These are phyloP conservation scores for Corinectria fuckeliana DNA, from an alignment of 2,329 filamentous ascomycete genomes.

Conservation along the genomic window DNA sequence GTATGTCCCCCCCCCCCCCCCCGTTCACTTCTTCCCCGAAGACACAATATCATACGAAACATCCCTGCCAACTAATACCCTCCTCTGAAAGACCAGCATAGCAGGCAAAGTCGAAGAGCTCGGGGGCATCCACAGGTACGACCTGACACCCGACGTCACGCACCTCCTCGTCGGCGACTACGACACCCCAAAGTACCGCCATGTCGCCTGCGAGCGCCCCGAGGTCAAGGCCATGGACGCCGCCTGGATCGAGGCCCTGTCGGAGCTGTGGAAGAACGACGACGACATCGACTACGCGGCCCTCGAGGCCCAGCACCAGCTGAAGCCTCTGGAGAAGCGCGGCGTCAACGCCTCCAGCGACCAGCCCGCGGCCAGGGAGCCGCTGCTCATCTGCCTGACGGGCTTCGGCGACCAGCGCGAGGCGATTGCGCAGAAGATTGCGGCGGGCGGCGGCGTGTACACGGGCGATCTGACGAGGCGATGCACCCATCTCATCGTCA, in stretches of 20 bases:
- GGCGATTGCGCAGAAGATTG: conserved; percentile 71
- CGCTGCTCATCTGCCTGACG: conserved; percentile 61
- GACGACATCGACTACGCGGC: conserved; percentile 75
- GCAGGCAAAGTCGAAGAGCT: conserved; percentile 75
- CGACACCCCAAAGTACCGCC: conserved; percentile 92
- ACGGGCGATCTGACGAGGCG: conserved; percentile 84
- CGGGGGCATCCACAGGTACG: conserved; percentile 85
- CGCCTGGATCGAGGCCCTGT: conserved; percentile 84
- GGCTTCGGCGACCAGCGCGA: conserved; percentile 70
- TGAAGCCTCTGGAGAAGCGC: conserved; percentile 67
- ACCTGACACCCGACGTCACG: conserved; percentile 94
- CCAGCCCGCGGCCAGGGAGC: conserved; percentile 43
- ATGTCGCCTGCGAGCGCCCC: conserved; percentile 86
- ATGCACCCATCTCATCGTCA: conserved; percentile 88
- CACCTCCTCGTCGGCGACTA: conserved; percentile 91
- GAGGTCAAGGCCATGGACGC: conserved; percentile 84
- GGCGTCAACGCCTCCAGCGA: conserved; percentile 47
- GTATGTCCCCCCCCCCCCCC: background rate
- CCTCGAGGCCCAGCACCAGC: conserved; percentile 70
- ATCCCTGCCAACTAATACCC: background rate
- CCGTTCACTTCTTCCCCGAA: background rate
- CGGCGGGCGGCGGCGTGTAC: conserved; percentile 79
- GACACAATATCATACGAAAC: conserved; percentile 8
- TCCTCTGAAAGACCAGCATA: conserved; percentile 56
- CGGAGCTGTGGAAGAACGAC: conserved; percentile 80